Conservation (phyloP, 2,329 filamentous ascomycete species). For the Trichophyton rubrum region DNA sequence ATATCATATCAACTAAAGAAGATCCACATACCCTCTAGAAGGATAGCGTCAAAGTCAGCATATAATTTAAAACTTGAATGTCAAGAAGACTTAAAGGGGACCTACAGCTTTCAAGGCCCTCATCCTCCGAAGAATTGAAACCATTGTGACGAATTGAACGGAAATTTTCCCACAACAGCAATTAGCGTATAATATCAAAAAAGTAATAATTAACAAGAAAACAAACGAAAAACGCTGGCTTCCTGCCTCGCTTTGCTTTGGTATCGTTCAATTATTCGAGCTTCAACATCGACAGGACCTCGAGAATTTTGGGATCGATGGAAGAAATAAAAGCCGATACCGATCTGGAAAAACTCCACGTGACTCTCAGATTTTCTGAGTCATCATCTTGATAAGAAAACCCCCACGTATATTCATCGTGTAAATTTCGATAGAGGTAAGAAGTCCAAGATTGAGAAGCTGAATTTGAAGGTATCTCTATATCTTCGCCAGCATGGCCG, state of each 20-base stretch:
- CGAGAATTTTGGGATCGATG: constrained; percentile 6
- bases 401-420: neutral
- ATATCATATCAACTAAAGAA: neutral
- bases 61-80: constrained; percentile 8
- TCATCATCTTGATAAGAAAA: constrained; percentile 3
- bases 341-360: neutral
- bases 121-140: constrained; percentile 51
- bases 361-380: neutral
- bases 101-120: constrained; percentile 60
- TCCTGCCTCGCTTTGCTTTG: neutral
- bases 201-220: neutral
- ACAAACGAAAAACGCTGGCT: neutral
- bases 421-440: neutral
- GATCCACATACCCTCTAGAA: constrained; percentile 20
- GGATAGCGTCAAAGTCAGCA: constrained; percentile 5
- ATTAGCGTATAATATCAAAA: neutral
- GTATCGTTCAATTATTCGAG: neutral
- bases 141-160: constrained; percentile 25
- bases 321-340: neutral
- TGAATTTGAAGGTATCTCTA: neutral
- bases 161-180: neutral
- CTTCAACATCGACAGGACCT: neutral
- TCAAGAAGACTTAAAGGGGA: constrained; percentile 14
- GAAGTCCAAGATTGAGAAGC: neutral
- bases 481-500: constrained; percentile 16